These are phyloP conservation scores for Zelopaecilomyces penicillatus DNA, from an alignment of 2,329 filamentous ascomycete genomes.

Conservation along the genomic window DNA sequence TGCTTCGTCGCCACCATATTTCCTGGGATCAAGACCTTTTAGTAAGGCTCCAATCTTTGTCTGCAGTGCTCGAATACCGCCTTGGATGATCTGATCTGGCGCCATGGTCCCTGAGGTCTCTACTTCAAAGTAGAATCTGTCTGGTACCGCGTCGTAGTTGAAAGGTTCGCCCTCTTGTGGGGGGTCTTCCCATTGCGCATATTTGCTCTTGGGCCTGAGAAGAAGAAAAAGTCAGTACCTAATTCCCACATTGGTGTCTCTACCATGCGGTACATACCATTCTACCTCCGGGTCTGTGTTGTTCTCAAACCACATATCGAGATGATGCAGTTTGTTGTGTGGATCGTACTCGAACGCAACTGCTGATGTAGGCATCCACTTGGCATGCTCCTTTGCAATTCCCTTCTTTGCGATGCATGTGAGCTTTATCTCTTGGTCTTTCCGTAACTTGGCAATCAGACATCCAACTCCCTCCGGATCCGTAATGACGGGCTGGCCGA, in stretches of 20 bases:
- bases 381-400: slow-evolving; percentile 96
- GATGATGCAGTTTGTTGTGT: slow-evolving; percentile 87
- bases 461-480: slow-evolving; percentile 76
- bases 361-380: slow-evolving; percentile 89
- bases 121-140: slow-evolving; percentile 86
- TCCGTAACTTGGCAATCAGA: slow-evolving; percentile 82
- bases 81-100: slow-evolving; percentile 80
- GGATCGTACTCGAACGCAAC: slow-evolving; percentile 98
- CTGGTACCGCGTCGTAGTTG: slow-evolving; percentile 80
- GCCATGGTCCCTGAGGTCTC: slow-evolving; percentile 83
- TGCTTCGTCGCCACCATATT: slow-evolving; percentile 46
- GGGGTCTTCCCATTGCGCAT: slow-evolving; percentile 71
- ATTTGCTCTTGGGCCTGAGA: slow-evolving; percentile 68
- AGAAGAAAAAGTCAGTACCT: slow-evolving; percentile 2
- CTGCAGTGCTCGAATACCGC: slow-evolving; percentile 82
- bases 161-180: slow-evolving; percentile 77
- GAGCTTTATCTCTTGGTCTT: slow-evolving; percentile 82
- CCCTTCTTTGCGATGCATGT: slow-evolving; percentile 95
- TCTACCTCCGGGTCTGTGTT: slow-evolving; percentile 65
- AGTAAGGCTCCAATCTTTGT: slow-evolving; percentile 81
- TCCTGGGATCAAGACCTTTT: slow-evolving; percentile 39
- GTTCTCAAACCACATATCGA: slow-evolving; percentile 88
- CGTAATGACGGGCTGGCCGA: slow-evolving; percentile 74
- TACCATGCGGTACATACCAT: slow-evolving; percentile 52
- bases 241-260: neutral